Evolutionary conservation across 2,329 filamentous ascomycete species (phyloP), one percentile per base, ranked within the genome.

Genomic region (Exophiala alcalophila): DNA sequence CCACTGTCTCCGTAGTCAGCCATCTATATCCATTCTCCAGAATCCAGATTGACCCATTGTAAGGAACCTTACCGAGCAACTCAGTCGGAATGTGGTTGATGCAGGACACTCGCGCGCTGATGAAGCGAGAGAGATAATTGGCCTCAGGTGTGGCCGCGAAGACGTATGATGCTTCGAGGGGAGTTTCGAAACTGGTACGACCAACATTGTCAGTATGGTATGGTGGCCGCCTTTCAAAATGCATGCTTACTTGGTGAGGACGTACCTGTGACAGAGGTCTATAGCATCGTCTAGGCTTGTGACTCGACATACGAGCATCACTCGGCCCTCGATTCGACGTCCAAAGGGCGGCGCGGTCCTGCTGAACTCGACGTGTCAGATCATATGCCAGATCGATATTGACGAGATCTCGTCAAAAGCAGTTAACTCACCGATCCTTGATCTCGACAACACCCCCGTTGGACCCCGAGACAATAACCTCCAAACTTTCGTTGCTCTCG

Each of bases 121-220:
- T 61, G 57, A 76, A 80, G 50, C 82, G 76, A 5, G 69, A 66
- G 4, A 83, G 65, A 49, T 82, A 83, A 57, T 82, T 83, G 11
- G 71, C 75, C 2, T 72, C 62, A 2, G 64, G 49, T 0, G 70
- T 64, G 15, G 64, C 63, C 7, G 71, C 70, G 56, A 80, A 82
- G 48, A 75, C 64, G 52, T 78, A 80, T 2, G 70, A 65, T 14
- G 73, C 73, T 1, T 70, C 59, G 1, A 73, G 54, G 0, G 64
- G 58, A 0, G 41, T 47, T 31, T 53, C 57, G 40, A 53, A 50
- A 9, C 54, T 61, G 33, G 45, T 2, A 50, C 9, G 11, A 31
- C n/a, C n/a, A n/a, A 19, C 24, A 2, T 15, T 4, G 18, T 31
- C 19, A 37, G 26, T 14, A 10, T 11, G 26, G 15, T 28, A 28